Base-by-base conservation (phyloP, 345 rosid genomes). In the Bretschneidera sinensis region DNA sequence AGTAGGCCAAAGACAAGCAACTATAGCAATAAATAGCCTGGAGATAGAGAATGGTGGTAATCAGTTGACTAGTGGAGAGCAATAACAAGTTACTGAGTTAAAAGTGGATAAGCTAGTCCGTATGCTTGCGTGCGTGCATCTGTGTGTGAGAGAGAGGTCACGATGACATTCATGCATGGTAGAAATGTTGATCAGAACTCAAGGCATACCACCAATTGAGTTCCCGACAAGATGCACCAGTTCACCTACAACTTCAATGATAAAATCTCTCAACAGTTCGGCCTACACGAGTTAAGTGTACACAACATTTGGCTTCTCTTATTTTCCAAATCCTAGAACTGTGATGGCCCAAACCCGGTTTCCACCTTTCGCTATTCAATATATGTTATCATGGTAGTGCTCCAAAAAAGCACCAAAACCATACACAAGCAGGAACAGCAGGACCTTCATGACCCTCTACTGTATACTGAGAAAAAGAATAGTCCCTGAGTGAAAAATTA, bases 341-440 rank as follows among this genome's bases (percentile, higher is more conserved):
- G 90, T 86, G 63, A 92, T 66, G 52, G 92, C 91, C 96, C 95
- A 92, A 21, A 86, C 83, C 43, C 79, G 74, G 57, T 85, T 81
- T 68, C 82, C 82, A 21, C 70, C 62, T 48, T 81, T 71, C 49
- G 86, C 82, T 49, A 92, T 72, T 52, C 49, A 70, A 55, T 25
- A 52, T 59, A 88, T 70, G 52, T 92, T 88, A 69, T 88, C 90
- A 0, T 92, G 89, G 64, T 80, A 92, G 61, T 92, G 96, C 79
- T 88, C 95, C 60, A 85, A 64, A 74, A 88, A 92, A 39, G 98
- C 96, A 68, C 96, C 98, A 85, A 92, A 92, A 59, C 98, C 96
- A 78, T 92, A 95, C 59, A 92, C 95, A 43, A 89, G 86, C 57
- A 92, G 85, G n/a, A 67, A 73, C 69, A 1, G 92, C 79, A 61